A percentile compares a stretch with the other conserved stretches of the same genome.
Conservation (phyloP, 257 asterid genomes). For the Misopates orontium region DNA sequence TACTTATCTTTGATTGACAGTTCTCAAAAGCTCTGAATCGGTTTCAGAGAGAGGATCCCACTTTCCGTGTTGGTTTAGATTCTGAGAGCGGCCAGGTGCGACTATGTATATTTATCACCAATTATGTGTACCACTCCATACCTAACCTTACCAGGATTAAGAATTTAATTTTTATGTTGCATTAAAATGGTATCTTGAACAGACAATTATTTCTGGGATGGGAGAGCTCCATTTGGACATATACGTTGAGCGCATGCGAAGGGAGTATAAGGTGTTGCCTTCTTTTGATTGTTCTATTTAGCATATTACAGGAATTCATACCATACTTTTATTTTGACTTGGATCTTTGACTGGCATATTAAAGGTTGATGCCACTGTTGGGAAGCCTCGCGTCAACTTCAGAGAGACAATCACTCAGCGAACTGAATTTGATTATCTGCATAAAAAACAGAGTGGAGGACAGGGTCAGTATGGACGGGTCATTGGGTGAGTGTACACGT, state of each 20-base stretch:
- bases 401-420: constrained; percentile 95
- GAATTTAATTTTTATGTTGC: constrained; percentile 16
- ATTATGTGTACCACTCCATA: constrained; percentile 10
- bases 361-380: constrained; percentile 94
- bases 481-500: constrained; percentile 59
- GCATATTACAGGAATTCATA: constrained; percentile 2
- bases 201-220: constrained; percentile 99
- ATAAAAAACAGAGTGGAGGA: constrained; percentile 99
- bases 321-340: constrained; percentile 16
- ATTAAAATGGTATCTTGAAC: constrained; percentile 41
- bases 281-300: constrained; percentile 12
- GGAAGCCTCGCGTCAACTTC: constrained; percentile 99
- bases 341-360: constrained; percentile 30
- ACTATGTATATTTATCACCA: constrained; percentile 17
- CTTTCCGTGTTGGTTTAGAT: constrained; percentile 96
- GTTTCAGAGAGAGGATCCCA: constrained; percentile 96
- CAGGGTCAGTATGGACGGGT: constrained; percentile 98
- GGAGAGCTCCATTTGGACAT: constrained; percentile 98
- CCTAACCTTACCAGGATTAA: not conserved
- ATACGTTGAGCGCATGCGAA: constrained; percentile 94
- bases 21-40: constrained; percentile 98
- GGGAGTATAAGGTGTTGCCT: constrained; percentile 86
- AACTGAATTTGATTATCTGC: constrained; percentile 91
- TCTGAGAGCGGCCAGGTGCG: constrained; percentile 93
- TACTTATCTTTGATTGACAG: constrained; percentile 46